Conservation (phyloP, 495 filamentous ascomycete species). For the Penicillium coprophilum region DNA sequence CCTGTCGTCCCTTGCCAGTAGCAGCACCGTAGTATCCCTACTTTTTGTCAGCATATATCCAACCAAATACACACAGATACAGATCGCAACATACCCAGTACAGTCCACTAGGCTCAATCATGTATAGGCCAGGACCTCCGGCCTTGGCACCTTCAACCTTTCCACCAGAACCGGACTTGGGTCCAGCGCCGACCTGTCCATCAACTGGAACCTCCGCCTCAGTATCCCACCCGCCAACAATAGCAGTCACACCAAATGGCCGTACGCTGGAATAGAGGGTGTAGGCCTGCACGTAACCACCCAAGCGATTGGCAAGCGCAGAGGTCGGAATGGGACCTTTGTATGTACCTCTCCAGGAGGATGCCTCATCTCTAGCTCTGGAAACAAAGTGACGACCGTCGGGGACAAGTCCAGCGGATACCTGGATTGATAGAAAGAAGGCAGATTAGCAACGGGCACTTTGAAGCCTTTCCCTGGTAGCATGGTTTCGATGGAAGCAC, state of each 20-base stretch:
- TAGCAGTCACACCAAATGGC: slow-evolving; percentile 93
- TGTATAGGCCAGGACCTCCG: slow-evolving; percentile 91
- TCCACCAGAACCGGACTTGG: slow-evolving; percentile 73
- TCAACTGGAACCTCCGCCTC: slow-evolving; percentile 77
- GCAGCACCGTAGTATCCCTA: slow-evolving; percentile 96
- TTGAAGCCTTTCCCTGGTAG: not conserved
- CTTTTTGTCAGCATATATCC: slow-evolving; percentile 15
- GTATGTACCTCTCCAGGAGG: slow-evolving; percentile 82
- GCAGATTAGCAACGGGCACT: slow-evolving; percentile 5
- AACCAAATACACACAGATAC: not conserved
- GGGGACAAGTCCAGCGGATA: slow-evolving; percentile 88
- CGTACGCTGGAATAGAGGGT: slow-evolving; percentile 95
- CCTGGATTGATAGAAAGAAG: slow-evolving; percentile 48
- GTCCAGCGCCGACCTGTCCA: slow-evolving; percentile 81
- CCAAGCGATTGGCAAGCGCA: slow-evolving; percentile 85
- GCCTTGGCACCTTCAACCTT: slow-evolving; percentile 71
- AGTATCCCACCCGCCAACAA: slow-evolving; percentile 90
- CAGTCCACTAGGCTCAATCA: slow-evolving; percentile 95
- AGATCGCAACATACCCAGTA: slow-evolving; percentile 69
- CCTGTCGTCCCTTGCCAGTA: slow-evolving; percentile 92
- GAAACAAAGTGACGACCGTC: slow-evolving; percentile 95
- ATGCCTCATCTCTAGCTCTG: slow-evolving; percentile 89
- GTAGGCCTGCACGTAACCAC: slow-evolving; percentile 93
- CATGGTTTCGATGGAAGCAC: too few relatives aligned
- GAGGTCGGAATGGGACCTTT: slow-evolving; percentile 87